A percentile compares a stretch with the other conserved stretches of the same genome.
Conservation (phyloP, 2,329 filamentous ascomycete genomes). For the Rhynchosporium graminicola region DNA sequence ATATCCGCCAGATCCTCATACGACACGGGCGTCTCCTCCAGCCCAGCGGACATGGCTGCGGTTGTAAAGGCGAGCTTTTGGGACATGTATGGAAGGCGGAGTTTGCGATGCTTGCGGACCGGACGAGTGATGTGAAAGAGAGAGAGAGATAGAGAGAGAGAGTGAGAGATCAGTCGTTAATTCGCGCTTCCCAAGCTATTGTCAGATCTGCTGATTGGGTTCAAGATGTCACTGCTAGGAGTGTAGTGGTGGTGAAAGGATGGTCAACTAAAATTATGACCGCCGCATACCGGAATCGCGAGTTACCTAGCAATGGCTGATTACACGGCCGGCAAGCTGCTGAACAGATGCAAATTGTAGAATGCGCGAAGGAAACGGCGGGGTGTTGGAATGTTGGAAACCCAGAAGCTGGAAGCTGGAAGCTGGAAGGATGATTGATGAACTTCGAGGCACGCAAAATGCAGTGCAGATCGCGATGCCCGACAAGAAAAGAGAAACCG, state of each 20-base stretch:
- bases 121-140: neutral
- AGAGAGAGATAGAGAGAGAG: neutral
- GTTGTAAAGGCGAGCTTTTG: slow-evolving; percentile 37
- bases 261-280: too few species aligned
- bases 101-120: neutral
- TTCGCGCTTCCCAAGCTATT: too few species aligned
- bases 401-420: neutral
- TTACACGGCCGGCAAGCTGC: too few species aligned
- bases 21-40: slow-evolving; percentile 51
- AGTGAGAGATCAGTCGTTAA: neutral
- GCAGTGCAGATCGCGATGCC: neutral
- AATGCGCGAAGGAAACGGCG: too few species aligned
- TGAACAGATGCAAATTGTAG: too few species aligned
- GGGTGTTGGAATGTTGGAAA: too few species aligned
- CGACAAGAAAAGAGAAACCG: neutral
- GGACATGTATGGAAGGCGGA: slow-evolving; percentile 25
- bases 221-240: slow-evolving; percentile 14
- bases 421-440: neutral
- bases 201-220: neutral
- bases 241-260: neutral
- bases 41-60: slow-evolving; percentile 40
- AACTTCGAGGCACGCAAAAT: neutral
- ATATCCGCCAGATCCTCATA: slow-evolving; percentile 79
- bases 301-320: too few species aligned
- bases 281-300: neutral